phyloP scores from a whole-genome alignment of 352 stramenopile species.

The Thalassiosira livingstoniorum region DNA sequence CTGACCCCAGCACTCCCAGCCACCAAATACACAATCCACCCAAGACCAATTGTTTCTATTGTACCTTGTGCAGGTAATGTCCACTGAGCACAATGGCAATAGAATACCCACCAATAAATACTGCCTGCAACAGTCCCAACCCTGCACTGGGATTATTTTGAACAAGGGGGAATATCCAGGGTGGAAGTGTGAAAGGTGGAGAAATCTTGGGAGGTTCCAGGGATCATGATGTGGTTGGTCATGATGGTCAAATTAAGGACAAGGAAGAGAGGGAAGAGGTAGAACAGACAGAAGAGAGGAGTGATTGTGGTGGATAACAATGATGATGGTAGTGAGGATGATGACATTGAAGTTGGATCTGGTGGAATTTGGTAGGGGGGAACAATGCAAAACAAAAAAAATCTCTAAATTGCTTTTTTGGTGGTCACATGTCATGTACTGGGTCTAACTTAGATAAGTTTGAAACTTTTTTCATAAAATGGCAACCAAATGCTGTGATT shows the following conservation, averaged over 20 bases:
- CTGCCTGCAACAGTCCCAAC: slow-evolving; percentile 71
- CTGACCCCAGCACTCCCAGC: slow-evolving; percentile 89
- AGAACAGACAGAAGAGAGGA: slow-evolving; percentile 35
- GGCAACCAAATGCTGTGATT: too few species aligned
- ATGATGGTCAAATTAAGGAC: slow-evolving; percentile 92
- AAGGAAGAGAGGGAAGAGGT: slow-evolving; percentile 58
- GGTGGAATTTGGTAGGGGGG: too few species aligned
- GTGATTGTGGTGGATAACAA: too few species aligned
- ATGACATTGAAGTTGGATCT: too few species aligned
- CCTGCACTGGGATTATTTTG: slow-evolving; percentile 74
- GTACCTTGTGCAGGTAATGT: slow-evolving; percentile 89
- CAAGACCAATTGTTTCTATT: slow-evolving; percentile 91
- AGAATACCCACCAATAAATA: slow-evolving; percentile 94
- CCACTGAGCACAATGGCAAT: slow-evolving; percentile 91
- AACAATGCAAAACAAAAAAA: too few species aligned
- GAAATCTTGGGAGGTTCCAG: slow-evolving; percentile 91
- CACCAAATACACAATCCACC: slow-evolving; percentile 91
- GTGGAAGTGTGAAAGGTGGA: slow-evolving; percentile 90
- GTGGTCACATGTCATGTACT: too few species aligned
- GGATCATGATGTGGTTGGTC: slow-evolving; percentile 94
- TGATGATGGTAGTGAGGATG: slow-evolving; percentile 14
- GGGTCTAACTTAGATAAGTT: too few species aligned
- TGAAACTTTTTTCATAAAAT: too few species aligned
- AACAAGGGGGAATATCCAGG: slow-evolving; percentile 78
- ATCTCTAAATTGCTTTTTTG: too few species aligned